A percentile compares a stretch with the other conserved stretches of the same genome.
These are phyloP conservation scores for Teratosphaeria epicoccoides DNA, from an alignment of 2,329 filamentous ascomycete species.

Conservation along the genomic window DNA sequence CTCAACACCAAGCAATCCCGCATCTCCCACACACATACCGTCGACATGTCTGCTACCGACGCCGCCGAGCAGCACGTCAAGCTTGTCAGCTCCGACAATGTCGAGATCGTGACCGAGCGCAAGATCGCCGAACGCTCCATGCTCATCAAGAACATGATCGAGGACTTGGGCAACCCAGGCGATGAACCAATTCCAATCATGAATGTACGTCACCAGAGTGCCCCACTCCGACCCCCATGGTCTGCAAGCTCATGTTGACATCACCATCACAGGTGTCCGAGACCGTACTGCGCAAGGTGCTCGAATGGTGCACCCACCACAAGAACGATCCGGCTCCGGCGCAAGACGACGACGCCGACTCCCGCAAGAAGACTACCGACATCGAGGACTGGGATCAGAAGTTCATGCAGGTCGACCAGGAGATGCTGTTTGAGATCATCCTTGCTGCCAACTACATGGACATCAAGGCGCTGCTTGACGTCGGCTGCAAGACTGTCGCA, in stretches of 20 bases:
- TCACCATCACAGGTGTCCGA: slow-evolving; percentile 58
- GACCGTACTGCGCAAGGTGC: slow-evolving; percentile 84
- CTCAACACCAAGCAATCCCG: slow-evolving; percentile 1
- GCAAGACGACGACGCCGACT: slow-evolving; percentile 83
- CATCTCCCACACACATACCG: slow-evolving; percentile 7
- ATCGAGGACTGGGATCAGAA: slow-evolving; percentile 99
- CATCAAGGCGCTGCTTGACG: slow-evolving; percentile 94
- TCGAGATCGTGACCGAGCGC: slow-evolving; percentile 50
- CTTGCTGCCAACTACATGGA: slow-evolving; percentile 97
- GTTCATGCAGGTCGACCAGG: slow-evolving; percentile 99
- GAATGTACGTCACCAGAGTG: slow-evolving; percentile 42
- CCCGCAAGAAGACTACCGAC: slow-evolving; percentile 94
- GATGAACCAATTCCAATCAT: slow-evolving; percentile 74
- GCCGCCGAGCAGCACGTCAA: slow-evolving; percentile 27
- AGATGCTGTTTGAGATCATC: slow-evolving; percentile 99
- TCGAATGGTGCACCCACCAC: slow-evolving; percentile 97
- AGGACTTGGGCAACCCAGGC: slow-evolving; percentile 63
- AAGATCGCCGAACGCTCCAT: slow-evolving; percentile 82
- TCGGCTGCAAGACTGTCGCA: slow-evolving; percentile 97
- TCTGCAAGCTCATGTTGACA: slow-evolving; percentile 20
- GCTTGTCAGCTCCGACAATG: slow-evolving; percentile 37
- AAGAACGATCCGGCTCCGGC: slow-evolving; percentile 73
- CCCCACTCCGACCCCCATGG: not conserved
- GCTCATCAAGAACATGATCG: slow-evolving; percentile 96
- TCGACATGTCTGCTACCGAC: slow-evolving; percentile 25